A percentile compares a stretch with the other conserved stretches of the same genome.
Conservation (phyloP, 2,329 filamentous ascomycete genomes). For the Metarhizium humberi region DNA sequence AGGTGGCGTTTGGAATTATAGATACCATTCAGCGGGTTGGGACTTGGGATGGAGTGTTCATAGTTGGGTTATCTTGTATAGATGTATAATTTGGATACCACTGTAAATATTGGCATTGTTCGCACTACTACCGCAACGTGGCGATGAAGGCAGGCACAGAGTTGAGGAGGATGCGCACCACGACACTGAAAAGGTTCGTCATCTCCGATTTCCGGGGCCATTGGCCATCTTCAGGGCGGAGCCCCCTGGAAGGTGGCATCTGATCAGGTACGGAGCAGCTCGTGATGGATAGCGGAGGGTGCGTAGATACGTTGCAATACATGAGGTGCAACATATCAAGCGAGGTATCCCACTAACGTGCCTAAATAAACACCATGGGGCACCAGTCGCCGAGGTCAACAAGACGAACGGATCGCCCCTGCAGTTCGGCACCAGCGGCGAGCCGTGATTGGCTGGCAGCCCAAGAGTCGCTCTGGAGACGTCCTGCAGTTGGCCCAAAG, state of each 20-base stretch:
- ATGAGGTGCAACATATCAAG: no score
- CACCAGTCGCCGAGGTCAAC: not conserved
- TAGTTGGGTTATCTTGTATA: not conserved
- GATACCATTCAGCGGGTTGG: not conserved
- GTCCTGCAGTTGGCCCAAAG: not conserved
- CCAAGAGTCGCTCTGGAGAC: not conserved
- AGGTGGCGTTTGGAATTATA: not conserved
- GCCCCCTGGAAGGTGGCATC: no score
- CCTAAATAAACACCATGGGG: not conserved
- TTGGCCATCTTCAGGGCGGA: no score
- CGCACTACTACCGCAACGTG: not conserved
- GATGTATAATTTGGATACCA: not conserved
- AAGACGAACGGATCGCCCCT: not conserved
- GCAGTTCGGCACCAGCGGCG: not conserved
- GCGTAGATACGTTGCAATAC: not conserved
- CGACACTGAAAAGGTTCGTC: no score
- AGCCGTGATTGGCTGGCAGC: not conserved
- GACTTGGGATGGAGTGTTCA: not conserved
- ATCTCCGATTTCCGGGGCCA: no score
- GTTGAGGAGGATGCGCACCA: not conserved
- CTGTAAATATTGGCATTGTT: not conserved
- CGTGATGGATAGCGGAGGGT: conserved; percentile 8
- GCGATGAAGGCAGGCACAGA: not conserved
- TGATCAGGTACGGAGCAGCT: not conserved
- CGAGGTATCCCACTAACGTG: not conserved